Evolutionary conservation across 2,329 filamentous ascomycete species (phyloP), one percentile per base, ranked within the genome.

Genomic region (Penicillium sp.): DNA sequence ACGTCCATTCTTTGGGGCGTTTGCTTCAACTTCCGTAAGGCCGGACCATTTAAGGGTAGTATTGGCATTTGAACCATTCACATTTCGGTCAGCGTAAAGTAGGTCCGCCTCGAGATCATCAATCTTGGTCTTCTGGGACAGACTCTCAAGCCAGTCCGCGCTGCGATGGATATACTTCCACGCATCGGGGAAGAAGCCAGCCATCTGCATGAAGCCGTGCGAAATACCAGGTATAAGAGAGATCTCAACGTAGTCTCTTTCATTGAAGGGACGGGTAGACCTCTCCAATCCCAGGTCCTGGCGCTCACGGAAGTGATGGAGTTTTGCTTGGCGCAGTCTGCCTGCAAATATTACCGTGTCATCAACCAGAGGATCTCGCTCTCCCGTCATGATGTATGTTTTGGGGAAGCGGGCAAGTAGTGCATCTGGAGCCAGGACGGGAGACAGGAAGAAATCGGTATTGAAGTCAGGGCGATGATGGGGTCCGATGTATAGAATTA

Each of bases 291-390:
- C 83, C 45, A 79, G 68, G 37, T 87, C 84, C 59, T 82, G 79
- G 4, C 81, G 78, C 44, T 83, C 81, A 2, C 75, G 73, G 74
- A 84, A 79, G 49, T 81, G 75, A 59, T 82, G 81, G 4, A 83
- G 72, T 62, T 88, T 96, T 2, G 92, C 90, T 59, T 92, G 85
- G 7, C 92, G 82, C n/a, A 99, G 74, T 0, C 93, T 81, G 0
- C 93, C 94, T 0, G 94, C 92, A 68, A 99, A 97, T 59, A 99
- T 92, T 46, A 97, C 91, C 0, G 94, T 99, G 72, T 99, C 94
- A 69, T 99, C 94, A 0, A 97, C 94, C 0, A 99, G 78, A 0
- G 94, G 94, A 70, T 99, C 94, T 31, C 93, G 88, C 76, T 99
- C 94, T 48, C 94, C 94, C 0, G 94, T 97, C 50, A 97, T 79